Evolutionary conservation across 257 asterid genomes (phyloP), one percentile per base, ranked within the genome.

Genomic region (Echium plantagineum): DNA sequence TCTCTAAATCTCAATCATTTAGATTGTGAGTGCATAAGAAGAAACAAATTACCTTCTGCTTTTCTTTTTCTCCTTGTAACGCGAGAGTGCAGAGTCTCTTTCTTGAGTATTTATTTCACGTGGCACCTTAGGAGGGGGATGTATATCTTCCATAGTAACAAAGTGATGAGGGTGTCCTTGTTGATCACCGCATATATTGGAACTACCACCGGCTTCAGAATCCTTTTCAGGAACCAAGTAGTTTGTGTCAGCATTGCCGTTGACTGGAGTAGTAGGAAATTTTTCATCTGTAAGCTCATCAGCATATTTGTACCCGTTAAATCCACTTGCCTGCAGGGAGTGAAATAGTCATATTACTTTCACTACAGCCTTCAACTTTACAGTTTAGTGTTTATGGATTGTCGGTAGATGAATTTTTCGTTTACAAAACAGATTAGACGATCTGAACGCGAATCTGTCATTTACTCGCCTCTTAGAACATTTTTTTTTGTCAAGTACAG

Each of bases 41-140:
- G 56, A 52, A 24, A 16, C 53, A 15, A 18, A 3, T n/a, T 18
- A 24, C 99, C 96, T 89, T 77, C 99, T 74, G 47, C 82, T 89
- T 78, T 86, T 93, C 89, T 74, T 89, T 64, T 93, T 89, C 74
- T 89, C 94, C 80, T 84, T 89, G 77, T 93, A 91, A 26, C 98
- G 85, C 3, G 95, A 76, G 65, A 91, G 66, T 2, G 95, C 98
- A 49, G 79, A 72, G 63, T 81, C 97, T 68, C 98, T 78, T 68
- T 91, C 94, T 49, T 78, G 94, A 80, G 71, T 82, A 80, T 83
- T 86, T 69, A 84, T 38, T 46, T 91, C 94, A 24, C 89, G 94
- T 30, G 69, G 80, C 24, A 67, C 62, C 62, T 21, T 59, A 63
- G 86, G 86, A 66, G 73, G 60, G 20, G 19, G 59, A 58, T 74